Evolutionary conservation across 768 basidiomycete genomes (phyloP).

Genomic region (Auriscalpium vulgare): DNA sequence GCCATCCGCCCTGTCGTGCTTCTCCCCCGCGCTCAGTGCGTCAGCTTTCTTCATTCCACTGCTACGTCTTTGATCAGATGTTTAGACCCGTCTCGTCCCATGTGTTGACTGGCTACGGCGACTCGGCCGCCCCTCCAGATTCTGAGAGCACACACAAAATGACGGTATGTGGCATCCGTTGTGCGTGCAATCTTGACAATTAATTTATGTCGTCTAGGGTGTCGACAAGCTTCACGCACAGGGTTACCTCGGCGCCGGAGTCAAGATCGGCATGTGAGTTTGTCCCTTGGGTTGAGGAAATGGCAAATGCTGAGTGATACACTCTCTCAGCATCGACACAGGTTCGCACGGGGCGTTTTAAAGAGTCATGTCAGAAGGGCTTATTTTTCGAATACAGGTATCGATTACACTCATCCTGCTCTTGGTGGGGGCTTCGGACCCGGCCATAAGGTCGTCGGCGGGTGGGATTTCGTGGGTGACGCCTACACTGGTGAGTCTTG

Average conservation of each 20-base stretch:
- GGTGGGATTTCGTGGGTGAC: conserved; percentile 54
- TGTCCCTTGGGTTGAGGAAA: too few relatives aligned
- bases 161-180: conserved; percentile 30
- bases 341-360: conserved; percentile 6
- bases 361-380: too few relatives aligned
- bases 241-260: conserved; percentile 53
- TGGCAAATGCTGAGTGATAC: too few relatives aligned
- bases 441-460: conserved; percentile 43
- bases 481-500: conserved; percentile 33
- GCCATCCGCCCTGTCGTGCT: conserved; percentile 47
- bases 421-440: conserved; percentile 50
- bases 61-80: neutral
- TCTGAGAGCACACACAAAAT: conserved; percentile 44
- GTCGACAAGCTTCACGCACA: conserved; percentile 61
- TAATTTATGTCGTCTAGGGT: conserved; percentile 28
- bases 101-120: conserved; percentile 32
- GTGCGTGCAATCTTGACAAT: neutral
- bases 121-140: conserved; percentile 37
- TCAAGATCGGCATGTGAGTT: conserved; percentile 59
- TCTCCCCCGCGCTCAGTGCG: conserved; percentile 36
- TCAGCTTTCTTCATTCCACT: neutral
- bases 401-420: conserved; percentile 48
- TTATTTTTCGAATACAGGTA: conserved; percentile 21
- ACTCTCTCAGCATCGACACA: conserved; percentile 34
- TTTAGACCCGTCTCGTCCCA: conserved; percentile 35